Evolutionary conservation across 2,329 filamentous ascomycete species (phyloP), one percentile per base, ranked within the genome.

Genomic region (Fusarium circinatum): DNA sequence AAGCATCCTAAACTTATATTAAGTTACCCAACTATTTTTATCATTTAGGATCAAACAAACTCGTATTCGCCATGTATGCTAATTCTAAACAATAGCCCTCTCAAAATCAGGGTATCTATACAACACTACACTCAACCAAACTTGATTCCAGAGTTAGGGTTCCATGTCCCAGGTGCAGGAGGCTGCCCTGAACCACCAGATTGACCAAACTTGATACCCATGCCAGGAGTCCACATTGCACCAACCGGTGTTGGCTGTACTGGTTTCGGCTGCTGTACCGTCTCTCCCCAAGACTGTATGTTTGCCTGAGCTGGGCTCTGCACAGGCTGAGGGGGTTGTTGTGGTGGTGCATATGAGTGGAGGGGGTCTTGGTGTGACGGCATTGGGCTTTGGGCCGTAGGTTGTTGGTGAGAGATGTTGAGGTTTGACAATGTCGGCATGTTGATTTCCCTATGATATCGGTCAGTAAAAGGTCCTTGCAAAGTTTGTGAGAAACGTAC

Each of bases 201-300:
- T 22, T 84, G 87, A 2, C 89, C 89, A 81, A 98, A 97, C 65
- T 91, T 91, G 77, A 97, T 96, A 0, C 92, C 93, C 86, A 94
- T 91, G 5, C 92, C 91, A 1, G 94, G 94, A 62, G 90, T 91
- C 95, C 95, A 98, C 80, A 81, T 79, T 13, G 73, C 73, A 15
- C 77, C 71, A 74, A 78, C 78, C 3, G 77, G 74, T 0, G 83
- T 79, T 69, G 84, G 82, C 5, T 87, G 84, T 62, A 86, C 83
- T 1, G 88, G 88, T 48, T 81, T 81, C 1, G 78, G 89, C 83
- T 80, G 92, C 74, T 91, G 87, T 24, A 91, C 89, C 52, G 87
- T 84, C 51, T 87, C 86, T 6, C 86, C 83, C 85, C 90, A 91
- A 22, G 89, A 88, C 74, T 90, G 89, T 56, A 91, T 87, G 24